A percentile compares a stretch with the other conserved stretches of the same genome.
These are phyloP conservation scores for Silene coronaria DNA, from an alignment of 179 eudicot genomes.

Conservation along the genomic window DNA sequence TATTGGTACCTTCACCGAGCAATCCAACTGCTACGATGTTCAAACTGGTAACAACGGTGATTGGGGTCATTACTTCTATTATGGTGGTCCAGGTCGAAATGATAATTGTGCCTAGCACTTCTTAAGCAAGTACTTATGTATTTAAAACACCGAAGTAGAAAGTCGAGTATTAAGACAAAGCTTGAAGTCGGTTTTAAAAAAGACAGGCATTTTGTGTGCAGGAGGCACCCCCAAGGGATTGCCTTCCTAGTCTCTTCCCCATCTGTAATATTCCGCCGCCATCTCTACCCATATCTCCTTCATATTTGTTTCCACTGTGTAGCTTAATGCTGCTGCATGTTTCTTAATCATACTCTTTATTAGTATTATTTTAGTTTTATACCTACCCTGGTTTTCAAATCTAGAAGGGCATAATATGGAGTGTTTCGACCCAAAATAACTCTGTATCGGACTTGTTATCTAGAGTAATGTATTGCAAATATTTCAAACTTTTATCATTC, in stretches of 20 bases:
- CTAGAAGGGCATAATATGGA: too few relatives aligned
- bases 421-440: too few relatives aligned
- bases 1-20: conserved; percentile 82
- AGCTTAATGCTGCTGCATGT: neutral
- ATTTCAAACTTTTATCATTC: too few relatives aligned
- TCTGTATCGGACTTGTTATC: too few relatives aligned
- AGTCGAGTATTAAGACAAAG: conserved; percentile 16
- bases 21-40: conserved; percentile 83
- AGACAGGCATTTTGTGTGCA: neutral
- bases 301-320: neutral
- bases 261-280: conserved; percentile 21
- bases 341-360: neutral
- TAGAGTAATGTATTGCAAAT: too few relatives aligned
- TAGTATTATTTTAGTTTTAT: neutral
- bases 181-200: neutral
- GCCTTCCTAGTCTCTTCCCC: conserved; percentile 4
- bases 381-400: too few relatives aligned
- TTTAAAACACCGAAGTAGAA: conserved; percentile 19
- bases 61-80: conserved; percentile 85
- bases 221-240: conserved; percentile 31
- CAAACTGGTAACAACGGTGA: conserved; percentile 73
- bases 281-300: neutral
- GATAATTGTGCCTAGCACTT: conserved; percentile 52
- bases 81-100: conserved; percentile 86
- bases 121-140: neutral